phyloP scores from a whole-genome alignment of 345 rosid species.

The Aquilaria malaccensis region DNA sequence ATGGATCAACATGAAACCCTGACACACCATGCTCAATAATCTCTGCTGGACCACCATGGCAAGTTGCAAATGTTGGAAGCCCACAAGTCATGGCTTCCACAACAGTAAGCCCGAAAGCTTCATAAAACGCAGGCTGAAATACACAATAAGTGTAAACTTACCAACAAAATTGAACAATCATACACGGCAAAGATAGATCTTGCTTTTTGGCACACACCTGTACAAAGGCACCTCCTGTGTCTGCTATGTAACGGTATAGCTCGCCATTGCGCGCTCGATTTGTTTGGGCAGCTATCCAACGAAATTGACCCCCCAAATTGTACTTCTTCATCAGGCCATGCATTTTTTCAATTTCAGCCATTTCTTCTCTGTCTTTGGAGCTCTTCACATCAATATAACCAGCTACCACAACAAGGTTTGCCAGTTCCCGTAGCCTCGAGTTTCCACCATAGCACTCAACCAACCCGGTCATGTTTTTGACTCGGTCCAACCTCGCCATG shows the following conservation, averaged over 20 bases:
- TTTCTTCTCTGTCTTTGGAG: constrained; percentile 93
- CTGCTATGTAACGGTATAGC: constrained; percentile 88
- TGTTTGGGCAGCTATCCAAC: constrained; percentile 88
- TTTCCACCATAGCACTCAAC: constrained; percentile 79
- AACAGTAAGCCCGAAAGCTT: constrained; percentile 97
- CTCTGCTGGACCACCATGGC: constrained; percentile 98
- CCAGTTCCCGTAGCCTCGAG: constrained; percentile 67
- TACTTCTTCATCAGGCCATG: constrained; percentile 56
- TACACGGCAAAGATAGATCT: neutral
- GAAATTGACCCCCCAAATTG: constrained; percentile 76
- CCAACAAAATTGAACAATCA: neutral
- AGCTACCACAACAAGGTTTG: constrained; percentile 85
- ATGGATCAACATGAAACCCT: constrained; percentile 96
- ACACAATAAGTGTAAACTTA: neutral
- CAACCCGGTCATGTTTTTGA: constrained; percentile 86
- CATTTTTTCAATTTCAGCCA: constrained; percentile 90
- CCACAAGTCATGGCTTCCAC: constrained; percentile 99
- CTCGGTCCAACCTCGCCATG: constrained; percentile 94
- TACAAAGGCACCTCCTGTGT: constrained; percentile 80
- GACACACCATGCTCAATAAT: constrained; percentile 75
- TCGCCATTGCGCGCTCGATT: constrained; percentile 97
- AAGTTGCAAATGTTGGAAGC: constrained; percentile 92
- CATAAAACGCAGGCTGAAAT: constrained; percentile 93
- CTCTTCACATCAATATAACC: constrained; percentile 72
- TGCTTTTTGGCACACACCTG: constrained; percentile 40